Percentiles rank a stretch among this genome's conserved stretches.
Conservation (phyloP, 345 rosid genomes). For the Turritis glabra region DNA sequence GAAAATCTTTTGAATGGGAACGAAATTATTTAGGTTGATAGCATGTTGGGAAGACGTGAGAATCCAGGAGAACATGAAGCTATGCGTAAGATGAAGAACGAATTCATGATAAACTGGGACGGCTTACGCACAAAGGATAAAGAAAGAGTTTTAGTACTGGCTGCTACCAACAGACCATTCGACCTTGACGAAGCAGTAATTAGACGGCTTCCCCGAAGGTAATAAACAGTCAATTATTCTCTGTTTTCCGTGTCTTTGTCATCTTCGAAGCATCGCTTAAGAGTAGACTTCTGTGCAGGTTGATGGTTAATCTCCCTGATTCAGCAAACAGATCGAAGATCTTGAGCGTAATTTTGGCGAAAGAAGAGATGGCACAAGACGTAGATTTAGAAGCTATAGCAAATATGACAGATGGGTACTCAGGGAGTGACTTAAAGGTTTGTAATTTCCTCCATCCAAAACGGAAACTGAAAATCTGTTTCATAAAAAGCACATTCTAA, state of each 20-base stretch:
- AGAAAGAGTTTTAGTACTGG: constrained; percentile 90
- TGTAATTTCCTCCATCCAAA: neutral
- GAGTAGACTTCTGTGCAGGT: constrained; percentile 46
- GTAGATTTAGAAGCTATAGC: constrained; percentile 82
- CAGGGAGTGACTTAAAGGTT: constrained; percentile 98
- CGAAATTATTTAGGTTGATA: constrained; percentile 67
- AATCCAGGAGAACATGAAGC: constrained; percentile 99
- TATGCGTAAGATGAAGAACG: constrained; percentile 99
- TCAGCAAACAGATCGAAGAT: constrained; percentile 78
- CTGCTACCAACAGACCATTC: constrained; percentile 93
- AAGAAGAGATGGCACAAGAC: constrained; percentile 76
- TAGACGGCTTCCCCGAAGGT: constrained; percentile 95
- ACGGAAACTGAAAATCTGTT: neutral
- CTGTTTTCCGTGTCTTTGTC: neutral
- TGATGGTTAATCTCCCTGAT: constrained; percentile 96
- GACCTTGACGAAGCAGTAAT: constrained; percentile 99
- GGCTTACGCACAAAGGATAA: constrained; percentile 94
- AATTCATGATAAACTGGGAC: constrained; percentile 99
- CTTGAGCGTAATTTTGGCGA: constrained; percentile 74
- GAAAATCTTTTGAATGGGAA: neutral
- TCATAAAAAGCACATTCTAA: neutral
- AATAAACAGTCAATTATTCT: neutral
- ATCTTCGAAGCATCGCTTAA: neutral
- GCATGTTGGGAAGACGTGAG: constrained; percentile 96
- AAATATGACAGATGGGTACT: constrained; percentile 89